phyloP scores from a whole-genome alignment of 306 rosid genomes.

The Lathyrus aphaca region DNA sequence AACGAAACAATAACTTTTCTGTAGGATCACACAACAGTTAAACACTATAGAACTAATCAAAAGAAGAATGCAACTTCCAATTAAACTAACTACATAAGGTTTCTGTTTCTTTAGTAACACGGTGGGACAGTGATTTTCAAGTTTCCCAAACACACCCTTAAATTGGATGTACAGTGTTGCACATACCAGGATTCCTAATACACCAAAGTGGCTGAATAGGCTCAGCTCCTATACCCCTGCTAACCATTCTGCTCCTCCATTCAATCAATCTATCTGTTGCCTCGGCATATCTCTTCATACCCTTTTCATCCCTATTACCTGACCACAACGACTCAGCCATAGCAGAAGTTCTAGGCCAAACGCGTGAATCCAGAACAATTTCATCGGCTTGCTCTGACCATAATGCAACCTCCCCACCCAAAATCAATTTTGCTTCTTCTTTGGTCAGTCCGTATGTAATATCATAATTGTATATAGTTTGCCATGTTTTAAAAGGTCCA shows the following conservation, averaged over 20 bases:
- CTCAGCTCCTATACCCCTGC: constrained; percentile 79
- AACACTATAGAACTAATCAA: neutral
- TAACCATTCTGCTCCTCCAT: constrained; percentile 82
- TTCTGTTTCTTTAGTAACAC: neutral
- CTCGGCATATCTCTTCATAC: constrained; percentile 65
- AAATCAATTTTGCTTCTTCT: constrained; percentile 71
- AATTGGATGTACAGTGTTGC: constrained; percentile 49
- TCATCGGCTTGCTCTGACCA: constrained; percentile 90
- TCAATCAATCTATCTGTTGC: constrained; percentile 83
- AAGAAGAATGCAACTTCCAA: constrained; percentile 3
- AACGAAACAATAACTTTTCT: neutral
- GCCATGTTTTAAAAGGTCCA: constrained; percentile 91
- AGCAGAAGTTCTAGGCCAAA: constrained; percentile 90
- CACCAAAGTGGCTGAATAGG: constrained; percentile 97
- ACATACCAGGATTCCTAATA: constrained; percentile 81
- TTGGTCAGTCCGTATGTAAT: constrained; percentile 64
- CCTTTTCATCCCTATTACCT: constrained; percentile 67
- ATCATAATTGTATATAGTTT: constrained; percentile 73
- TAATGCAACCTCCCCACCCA: constrained; percentile 92
- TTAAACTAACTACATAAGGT: neutral
- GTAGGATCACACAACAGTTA: neutral
- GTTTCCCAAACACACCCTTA: constrained; percentile 29
- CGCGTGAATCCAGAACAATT: constrained; percentile 66
- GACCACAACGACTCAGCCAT: constrained; percentile 87
- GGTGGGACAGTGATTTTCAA: neutral